Conservation (phyloP, 2,329 filamentous ascomycete species). For the Nemania sp. region DNA sequence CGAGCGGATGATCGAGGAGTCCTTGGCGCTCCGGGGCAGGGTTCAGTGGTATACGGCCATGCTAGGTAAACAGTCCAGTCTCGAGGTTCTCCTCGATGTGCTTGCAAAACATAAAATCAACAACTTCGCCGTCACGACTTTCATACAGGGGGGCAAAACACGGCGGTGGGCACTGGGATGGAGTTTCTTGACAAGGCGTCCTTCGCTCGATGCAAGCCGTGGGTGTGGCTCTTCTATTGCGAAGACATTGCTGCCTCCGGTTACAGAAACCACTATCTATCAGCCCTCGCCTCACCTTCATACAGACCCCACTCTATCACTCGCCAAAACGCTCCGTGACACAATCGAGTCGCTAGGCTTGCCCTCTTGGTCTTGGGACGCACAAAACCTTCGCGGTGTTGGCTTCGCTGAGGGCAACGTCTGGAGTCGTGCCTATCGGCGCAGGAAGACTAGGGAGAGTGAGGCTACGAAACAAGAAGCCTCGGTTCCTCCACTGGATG, state of each 20-base stretch:
- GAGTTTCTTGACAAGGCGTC: conserved; percentile 80
- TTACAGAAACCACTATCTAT: conserved; percentile 57
- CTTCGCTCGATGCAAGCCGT: conserved; percentile 60
- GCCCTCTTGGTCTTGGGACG: conserved; percentile 72
- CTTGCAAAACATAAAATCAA: conserved; percentile 68
- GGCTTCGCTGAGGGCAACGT: conserved; percentile 78
- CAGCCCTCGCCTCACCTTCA: conserved; percentile 49
- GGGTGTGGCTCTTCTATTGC: conserved; percentile 56
- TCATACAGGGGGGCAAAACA: conserved; percentile 82
- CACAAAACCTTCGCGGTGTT: conserved; percentile 63
- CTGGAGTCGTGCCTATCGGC: conserved; percentile 80
- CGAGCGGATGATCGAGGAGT: conserved; percentile 76
- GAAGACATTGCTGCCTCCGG: conserved; percentile 59
- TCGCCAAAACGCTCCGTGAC: conserved; percentile 53
- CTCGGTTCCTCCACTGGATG: conserved; percentile 39
- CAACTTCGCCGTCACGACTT: conserved; percentile 86
- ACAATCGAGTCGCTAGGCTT: conserved; percentile 69
- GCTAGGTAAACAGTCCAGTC: conserved; percentile 83
- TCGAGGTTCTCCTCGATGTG: conserved; percentile 71
- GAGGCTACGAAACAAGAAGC: conserved; percentile 32
- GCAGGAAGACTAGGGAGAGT: conserved; percentile 62
- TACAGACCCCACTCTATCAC: conserved; percentile 15
- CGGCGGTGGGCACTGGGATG: conserved; percentile 89
- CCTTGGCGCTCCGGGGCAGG: conserved; percentile 65
- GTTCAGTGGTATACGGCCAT: conserved; percentile 93